Base-by-base conservation (phyloP, 768 basidiomycete genomes). In the Hemileccinum impolitum region DNA sequence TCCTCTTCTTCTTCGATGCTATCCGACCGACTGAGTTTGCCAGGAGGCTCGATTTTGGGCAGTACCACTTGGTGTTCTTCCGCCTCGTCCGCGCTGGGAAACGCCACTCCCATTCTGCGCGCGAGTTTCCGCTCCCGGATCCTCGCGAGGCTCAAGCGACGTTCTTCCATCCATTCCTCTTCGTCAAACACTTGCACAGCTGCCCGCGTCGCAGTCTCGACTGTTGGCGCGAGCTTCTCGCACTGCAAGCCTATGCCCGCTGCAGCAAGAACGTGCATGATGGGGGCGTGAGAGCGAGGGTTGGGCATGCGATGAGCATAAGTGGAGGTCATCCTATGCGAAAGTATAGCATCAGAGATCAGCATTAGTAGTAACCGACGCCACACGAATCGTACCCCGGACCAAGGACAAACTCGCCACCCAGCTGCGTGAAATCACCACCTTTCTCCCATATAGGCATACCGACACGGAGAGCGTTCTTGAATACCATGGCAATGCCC, bases 251-350 rank as follows among this genome's bases (percentile, higher is more conserved):
- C 52, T 11, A 75, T 64, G 1, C 84, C 83, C 0, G 89, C 85
- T 4, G 80, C 79, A 31, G 75, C 70, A 34, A 93, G 77, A 15
- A 92, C 81, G 28, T 79, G 79, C 43, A 72, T 64, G 44, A 95
- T 84, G 1, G 88, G 81, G 0, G 83, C 81, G 56, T 96, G 93
- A 4, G 79, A 80, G 38, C 82, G 78, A 2, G 88, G 74, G 13
- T 71, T 82, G 39, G 78, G 82, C 93, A 96, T 96, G 6, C 92
- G 82, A 69, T 94, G 91, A 0, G 89, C 86, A 61, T 79, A 95
- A 7, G 76, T 69, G 56, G 85, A 88, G 10, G 72, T 75, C 55
- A 87, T 64, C 8, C 89, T 86, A 53, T 25, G 30, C 19, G 31
- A 12, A 13, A 40, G 35, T 15, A 9, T 21, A 40, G 35, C n/a